A percentile compares a stretch with the other conserved stretches of the same genome.
These are phyloP conservation scores for Pichia terricola DNA, from an alignment of 1,139 yeast genomes.

Conservation along the genomic window DNA sequence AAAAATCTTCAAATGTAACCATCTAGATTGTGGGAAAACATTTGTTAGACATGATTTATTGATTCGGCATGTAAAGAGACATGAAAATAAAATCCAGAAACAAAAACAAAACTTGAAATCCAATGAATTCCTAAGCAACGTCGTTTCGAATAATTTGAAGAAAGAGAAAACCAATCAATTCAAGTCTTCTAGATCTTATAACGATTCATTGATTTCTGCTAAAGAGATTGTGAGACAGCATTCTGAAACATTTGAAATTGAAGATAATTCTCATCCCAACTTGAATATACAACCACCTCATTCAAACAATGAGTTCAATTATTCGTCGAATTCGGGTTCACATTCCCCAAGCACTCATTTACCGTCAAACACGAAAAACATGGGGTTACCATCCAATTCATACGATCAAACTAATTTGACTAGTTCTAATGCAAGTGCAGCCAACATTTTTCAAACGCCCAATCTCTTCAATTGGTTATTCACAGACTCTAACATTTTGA, in stretches of 20 bases:
- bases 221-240: too few species aligned
- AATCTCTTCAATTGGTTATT: constrained; percentile 22
- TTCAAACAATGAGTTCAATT: neutral
- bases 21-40: constrained; percentile 40
- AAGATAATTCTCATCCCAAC: too few species aligned
- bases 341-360: neutral
- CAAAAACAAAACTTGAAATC: constrained; percentile 1
- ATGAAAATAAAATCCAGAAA: constrained; percentile 21
- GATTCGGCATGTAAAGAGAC: constrained; percentile 44
- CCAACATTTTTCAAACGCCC: constrained; percentile 5
- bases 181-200: too few species aligned
- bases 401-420: constrained; percentile 1
- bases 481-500: constrained; percentile 10
- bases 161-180: neutral
- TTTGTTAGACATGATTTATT: constrained; percentile 51
- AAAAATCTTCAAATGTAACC: constrained; percentile 37
- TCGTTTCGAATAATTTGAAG: constrained; percentile 5
- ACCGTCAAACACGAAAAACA: neutral
- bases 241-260: too few species aligned
- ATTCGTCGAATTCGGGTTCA: too few species aligned
- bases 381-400: neutral
- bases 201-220: too few species aligned
- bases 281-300: neutral
- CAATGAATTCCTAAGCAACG: constrained; percentile 6
- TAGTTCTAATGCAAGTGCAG: neutral